A percentile compares a stretch with the other conserved stretches of the same genome.
Evolutionary conservation across 2,329 filamentous ascomycete genomes (phyloP).

Genomic region (Trichoderma sp.): DNA sequence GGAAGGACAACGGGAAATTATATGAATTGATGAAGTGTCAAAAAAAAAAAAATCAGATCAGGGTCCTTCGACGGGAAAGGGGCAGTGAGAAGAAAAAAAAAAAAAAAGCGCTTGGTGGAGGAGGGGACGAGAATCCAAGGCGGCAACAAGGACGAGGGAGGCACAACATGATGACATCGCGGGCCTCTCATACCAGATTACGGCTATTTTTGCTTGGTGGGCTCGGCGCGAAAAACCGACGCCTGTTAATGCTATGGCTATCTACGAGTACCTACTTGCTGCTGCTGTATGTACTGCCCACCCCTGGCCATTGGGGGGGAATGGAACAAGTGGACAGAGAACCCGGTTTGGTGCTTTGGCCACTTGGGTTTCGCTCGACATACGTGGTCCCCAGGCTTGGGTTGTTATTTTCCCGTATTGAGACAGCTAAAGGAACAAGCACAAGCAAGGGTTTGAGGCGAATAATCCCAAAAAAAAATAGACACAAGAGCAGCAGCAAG

Average conservation of each 20-base stretch:
- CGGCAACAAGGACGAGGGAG: not conserved
- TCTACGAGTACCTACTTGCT: not conserved
- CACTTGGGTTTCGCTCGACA: not conserved
- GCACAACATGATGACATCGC: slow-evolving; percentile 17
- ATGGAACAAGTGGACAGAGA: not conserved
- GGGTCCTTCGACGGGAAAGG: not conserved
- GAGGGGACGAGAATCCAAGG: not conserved
- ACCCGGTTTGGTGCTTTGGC: not conserved
- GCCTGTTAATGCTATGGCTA: not conserved
- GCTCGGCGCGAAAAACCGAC: not conserved
- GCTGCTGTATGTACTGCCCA: not conserved
- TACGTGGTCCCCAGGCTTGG: slow-evolving; percentile 4
- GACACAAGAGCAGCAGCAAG: not conserved
- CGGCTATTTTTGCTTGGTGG: not conserved
- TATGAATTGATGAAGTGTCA: slow-evolving; percentile 17
- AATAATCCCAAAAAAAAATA: not conserved
- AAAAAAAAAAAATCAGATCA: slow-evolving; percentile 4
- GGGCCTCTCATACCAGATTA: not conserved
- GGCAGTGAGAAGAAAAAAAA: not conserved
- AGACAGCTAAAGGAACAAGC: too few relatives aligned
- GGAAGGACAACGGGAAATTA: slow-evolving; percentile 2
- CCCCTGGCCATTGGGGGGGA: not conserved
- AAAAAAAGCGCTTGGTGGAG: not conserved
- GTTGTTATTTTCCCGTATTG: not conserved
- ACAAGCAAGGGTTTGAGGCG: not conserved